Evolutionary conservation across 805 yeast species (phyloP), one percentile per base, ranked within the genome.

Genomic region (Maudiozyma saulgeensis): DNA sequence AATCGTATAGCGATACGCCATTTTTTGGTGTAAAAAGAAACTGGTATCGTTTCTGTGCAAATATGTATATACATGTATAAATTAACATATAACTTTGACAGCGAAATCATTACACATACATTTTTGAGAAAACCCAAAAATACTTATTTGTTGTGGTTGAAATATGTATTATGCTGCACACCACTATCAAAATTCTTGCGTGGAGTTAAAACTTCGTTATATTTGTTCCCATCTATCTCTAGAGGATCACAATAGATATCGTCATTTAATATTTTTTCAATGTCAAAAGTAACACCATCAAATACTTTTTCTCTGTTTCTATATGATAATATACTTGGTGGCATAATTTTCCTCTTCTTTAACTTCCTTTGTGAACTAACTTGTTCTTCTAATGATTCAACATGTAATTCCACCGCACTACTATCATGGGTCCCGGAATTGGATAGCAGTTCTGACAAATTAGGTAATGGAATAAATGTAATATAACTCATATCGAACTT

Each of bases 281-380:
- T 47, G 41, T 51, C 48, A 15, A 58, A 41, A 9, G 55, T 49
- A 12, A 49, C 38, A 40, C 54, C 49, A 35, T 56, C 58, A 47
- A 61, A 61, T 13, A 58, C 50, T 6, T 55, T 53, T 31, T 41
- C 51, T n/a, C 48, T 50, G 26, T 60, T 52, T 40, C 62, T 52
- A 23, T 35, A 41, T 1, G 56, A 53, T 11, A 61, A 44, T 9
- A 49, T 9, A 23, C 56, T 60, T 16, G 55, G 52, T 15, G 59
- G 59, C 4, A 60, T 53, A 37, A 47, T 54, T 31, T 43, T 41
- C 6, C 41, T 40, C 9, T 35, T 12, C 16, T 12, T 35, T 35
- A 35, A 4, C 38, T 7, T 35, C 15, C 18, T 35, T 16, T 35
- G 38, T 28, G 32, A 28, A 4, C 6, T 8, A 6, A 3, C 15